Base-by-base conservation (phyloP, 1,284 basidiomycete genomes). In the Cerrena zonata region DNA sequence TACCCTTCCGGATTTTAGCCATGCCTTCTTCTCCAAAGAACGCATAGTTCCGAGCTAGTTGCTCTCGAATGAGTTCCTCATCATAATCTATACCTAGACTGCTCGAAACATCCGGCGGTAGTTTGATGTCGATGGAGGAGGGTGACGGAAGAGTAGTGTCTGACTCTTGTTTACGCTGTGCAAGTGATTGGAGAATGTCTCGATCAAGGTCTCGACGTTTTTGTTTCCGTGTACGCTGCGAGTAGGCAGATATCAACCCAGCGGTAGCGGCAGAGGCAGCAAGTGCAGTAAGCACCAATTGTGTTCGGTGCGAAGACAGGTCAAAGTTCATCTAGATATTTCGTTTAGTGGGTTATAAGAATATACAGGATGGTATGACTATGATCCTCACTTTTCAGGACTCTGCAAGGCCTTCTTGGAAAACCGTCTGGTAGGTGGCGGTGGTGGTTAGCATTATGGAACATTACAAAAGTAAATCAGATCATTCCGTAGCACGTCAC, bases 1-100 rank as follows among this genome's bases (percentile, higher is more conserved):
- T 84, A 5, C 83, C 80, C 21, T 77, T 66, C 51, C 96, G 77
- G 40, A 99, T 78, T 60, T 81, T 84, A 11, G 71, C 65, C 92
- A 98, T 96, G 22, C 84, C 82, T 34, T 94, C 88, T 27, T 95
- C 91, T 0, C 93, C 93, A 45, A 99, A 87, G 71, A 99, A 97
- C 19, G 89, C 85, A 65, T 96, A 97, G 69, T 98, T 97, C 42
- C 96, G 76, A 4, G 94, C 89, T 36, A 99, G 78, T 69, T 97
- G 87, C 62, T 94, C 91, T 50, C 81, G 74, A 51, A 93, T 79
- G 27, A 95, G 75, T 24, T 77, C 79, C 60, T 94, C 91, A 54
- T 87, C 80, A 61, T 88, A 91, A 39, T 67, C 69, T 15, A 53
- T 25, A 0, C 45, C 53, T 3, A 50, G 22, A n/a, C n/a, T n/a